A percentile compares a stretch with the other conserved stretches of the same genome.
Evolutionary conservation across 768 basidiomycete genomes (phyloP).

Genomic region (Piloderma croceum): DNA sequence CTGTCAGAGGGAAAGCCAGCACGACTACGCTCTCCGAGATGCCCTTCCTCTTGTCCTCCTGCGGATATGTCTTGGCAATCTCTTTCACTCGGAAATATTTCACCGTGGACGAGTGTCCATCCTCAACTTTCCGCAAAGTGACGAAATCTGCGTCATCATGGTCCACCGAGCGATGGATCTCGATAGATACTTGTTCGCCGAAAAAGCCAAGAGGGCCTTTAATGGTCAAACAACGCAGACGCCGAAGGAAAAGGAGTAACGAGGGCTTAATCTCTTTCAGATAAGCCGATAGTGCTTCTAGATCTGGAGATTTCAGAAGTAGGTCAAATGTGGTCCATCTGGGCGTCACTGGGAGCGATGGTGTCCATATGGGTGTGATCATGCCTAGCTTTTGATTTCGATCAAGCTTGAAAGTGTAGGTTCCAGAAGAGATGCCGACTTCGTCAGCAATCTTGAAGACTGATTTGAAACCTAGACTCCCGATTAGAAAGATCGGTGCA

Average conservation of each 20-base stretch:
- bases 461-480: constrained; percentile 18
- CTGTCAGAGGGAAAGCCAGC: constrained; percentile 19
- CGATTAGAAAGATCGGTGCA: too few species aligned
- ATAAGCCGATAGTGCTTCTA: constrained; percentile 10
- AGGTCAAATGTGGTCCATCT: constrained; percentile 21
- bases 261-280: constrained; percentile 13
- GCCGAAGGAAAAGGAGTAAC: constrained; percentile 20
- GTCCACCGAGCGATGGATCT: constrained; percentile 3
- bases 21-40: constrained; percentile 14
- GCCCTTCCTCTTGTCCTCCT: constrained; percentile 12
- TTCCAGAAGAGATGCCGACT: constrained; percentile 16
- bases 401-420: constrained; percentile 19
- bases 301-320: constrained; percentile 4
- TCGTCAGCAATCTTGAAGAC: constrained; percentile 22
- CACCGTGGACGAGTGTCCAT: too few species aligned
- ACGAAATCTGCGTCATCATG: too few species aligned
- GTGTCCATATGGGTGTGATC: constrained; percentile 17
- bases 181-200: constrained; percentile 1
- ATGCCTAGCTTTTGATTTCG: constrained; percentile 14
- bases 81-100: constrained; percentile 11
- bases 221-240: constrained; percentile 12
- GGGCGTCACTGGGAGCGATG: neutral
- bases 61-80: constrained; percentile 3
- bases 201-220: neutral
- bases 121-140: too few species aligned